These are phyloP conservation scores for Euphorbia tirucalli DNA, from an alignment of 345 rosid species.

Conservation along the genomic window DNA sequence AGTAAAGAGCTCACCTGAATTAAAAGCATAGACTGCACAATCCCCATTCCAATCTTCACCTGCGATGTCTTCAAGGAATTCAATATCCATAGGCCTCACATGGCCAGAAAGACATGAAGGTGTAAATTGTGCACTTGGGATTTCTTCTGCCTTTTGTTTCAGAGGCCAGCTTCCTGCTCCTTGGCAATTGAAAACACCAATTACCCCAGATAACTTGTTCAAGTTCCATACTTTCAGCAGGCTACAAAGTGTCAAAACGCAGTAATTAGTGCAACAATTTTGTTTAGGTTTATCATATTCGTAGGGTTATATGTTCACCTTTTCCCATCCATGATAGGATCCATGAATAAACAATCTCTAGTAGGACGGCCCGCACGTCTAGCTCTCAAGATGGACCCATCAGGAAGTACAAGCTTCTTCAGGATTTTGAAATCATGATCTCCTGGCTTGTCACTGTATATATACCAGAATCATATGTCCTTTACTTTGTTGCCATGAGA, in stretches of 20 bases:
- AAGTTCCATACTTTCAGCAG: slow-evolving; percentile 68
- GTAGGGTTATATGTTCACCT: slow-evolving; percentile 32
- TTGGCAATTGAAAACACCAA: slow-evolving; percentile 71
- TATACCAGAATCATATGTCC: background rate
- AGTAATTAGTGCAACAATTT: background rate
- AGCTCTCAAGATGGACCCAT: slow-evolving; percentile 65
- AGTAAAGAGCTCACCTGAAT: slow-evolving; percentile 37
- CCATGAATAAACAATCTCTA: slow-evolving; percentile 57
- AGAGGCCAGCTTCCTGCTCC: slow-evolving; percentile 62
- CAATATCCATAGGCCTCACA: slow-evolving; percentile 42
- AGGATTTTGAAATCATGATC: slow-evolving; percentile 45
- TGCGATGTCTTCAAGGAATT: slow-evolving; percentile 47
- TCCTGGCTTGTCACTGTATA: slow-evolving; percentile 26
- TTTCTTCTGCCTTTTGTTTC: slow-evolving; percentile 30
- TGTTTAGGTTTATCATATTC: background rate
- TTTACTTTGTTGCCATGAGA: too few species aligned
- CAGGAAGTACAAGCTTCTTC: slow-evolving; percentile 55
- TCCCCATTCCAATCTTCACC: slow-evolving; percentile 52
- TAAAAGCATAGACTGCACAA: slow-evolving; percentile 46
- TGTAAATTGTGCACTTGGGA: background rate
- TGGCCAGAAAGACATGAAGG: slow-evolving; percentile 37
- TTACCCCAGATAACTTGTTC: slow-evolving; percentile 55
- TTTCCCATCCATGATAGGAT: slow-evolving; percentile 62
- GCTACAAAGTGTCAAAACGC: slow-evolving; percentile 30
- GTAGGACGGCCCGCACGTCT: slow-evolving; percentile 65